Percentiles rank a stretch among this genome's conserved stretches.
Conservation (phyloP, 148 eudicot species). For the Cornus controversa region DNA sequence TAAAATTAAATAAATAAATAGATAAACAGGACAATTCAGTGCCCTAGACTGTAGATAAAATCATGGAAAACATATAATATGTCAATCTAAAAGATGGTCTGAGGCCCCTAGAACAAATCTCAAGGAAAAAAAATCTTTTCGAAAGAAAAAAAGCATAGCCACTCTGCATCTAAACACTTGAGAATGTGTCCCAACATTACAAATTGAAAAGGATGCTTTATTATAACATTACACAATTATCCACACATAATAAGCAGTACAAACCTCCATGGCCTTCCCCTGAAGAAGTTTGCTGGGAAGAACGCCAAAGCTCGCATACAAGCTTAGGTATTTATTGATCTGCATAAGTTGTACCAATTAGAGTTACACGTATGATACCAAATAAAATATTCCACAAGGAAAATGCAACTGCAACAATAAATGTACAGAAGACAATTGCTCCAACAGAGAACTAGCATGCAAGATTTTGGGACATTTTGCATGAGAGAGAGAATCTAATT, state of each 20-base stretch:
- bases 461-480: not conserved
- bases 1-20: not conserved
- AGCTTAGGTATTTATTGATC: conserved; percentile 72
- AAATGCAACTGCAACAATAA: conserved; percentile 2
- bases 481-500: no score
- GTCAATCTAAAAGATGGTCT: not conserved
- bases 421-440: no score
- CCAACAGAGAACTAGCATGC: not conserved
- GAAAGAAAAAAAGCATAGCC: not conserved
- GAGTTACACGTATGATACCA: not conserved
- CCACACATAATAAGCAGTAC: conserved; percentile 18
- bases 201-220: not conserved
- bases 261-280: conserved; percentile 70
- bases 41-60: not conserved
- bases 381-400: not conserved
- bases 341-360: conserved; percentile 35
- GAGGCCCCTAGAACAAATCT: not conserved
- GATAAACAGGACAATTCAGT: not conserved
- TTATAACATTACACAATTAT: not conserved
- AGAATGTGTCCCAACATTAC: not conserved
- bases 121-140: not conserved
- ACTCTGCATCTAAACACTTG: not conserved
- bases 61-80: not conserved
- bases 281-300: conserved; percentile 80
- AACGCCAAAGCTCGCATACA: conserved; percentile 54